Conservation (phyloP, 129 eudicot species). For the Lactuca sativa region DNA sequence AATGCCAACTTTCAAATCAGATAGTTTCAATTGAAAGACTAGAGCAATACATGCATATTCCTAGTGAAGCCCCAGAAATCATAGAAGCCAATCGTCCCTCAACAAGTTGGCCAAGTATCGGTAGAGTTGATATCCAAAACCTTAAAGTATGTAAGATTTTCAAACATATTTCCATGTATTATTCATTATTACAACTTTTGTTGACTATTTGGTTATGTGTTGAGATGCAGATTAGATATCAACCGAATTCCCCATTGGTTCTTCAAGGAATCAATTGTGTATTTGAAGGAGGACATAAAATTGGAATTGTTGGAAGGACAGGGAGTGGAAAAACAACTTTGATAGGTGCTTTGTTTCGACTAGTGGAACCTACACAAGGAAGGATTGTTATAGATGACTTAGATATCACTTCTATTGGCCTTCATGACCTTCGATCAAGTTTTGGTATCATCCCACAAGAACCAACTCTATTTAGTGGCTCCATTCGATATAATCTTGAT, state of each 20-base stretch:
- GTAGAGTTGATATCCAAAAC: conserved; percentile 56
- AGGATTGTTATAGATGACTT: conserved; percentile 64
- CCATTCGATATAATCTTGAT: conserved; percentile 75
- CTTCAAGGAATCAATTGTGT: conserved; percentile 67
- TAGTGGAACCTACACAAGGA: conserved; percentile 72
- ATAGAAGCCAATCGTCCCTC: conserved; percentile 51
- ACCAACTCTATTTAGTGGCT: conserved; percentile 71
- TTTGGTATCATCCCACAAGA: conserved; percentile 85
- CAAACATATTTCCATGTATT: not conserved
- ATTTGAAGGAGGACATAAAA: conserved; percentile 69
- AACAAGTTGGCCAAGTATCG: conserved; percentile 51
- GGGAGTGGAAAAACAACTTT: conserved; percentile 86
- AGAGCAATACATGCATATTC: conserved; percentile 70
- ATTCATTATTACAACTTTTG: not conserved
- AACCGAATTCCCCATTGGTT: conserved; percentile 62
- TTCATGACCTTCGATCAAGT: conserved; percentile 70
- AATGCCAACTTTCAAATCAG: conserved; percentile 49
- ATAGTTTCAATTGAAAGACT: conserved; percentile 67
- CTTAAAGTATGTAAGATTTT: conserved; percentile 42
- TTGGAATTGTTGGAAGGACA: conserved; percentile 83
- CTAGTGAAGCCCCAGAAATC: conserved; percentile 63
- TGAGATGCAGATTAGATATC: conserved; percentile 47
- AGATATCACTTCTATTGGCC: conserved; percentile 65
- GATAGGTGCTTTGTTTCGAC: conserved; percentile 65
- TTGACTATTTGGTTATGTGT: not conserved